Evolutionary conservation across 2,329 filamentous ascomycete species (phyloP).

Genomic region (Xylaria sp.): DNA sequence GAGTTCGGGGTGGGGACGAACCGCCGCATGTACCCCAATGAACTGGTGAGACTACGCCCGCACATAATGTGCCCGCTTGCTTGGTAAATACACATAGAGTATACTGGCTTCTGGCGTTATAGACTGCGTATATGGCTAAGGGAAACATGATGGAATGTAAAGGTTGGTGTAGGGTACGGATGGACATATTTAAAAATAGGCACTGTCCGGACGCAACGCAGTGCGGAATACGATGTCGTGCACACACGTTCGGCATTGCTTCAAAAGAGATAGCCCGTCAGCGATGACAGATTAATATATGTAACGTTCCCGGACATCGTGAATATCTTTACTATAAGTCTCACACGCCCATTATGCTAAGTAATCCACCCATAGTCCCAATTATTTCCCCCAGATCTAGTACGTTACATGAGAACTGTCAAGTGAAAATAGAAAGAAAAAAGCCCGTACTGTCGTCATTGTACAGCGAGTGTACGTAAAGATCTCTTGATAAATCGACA

Average conservation of each 20-base stretch:
- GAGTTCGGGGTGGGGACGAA: slow-evolving; percentile 38
- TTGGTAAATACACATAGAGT: slow-evolving; percentile 10
- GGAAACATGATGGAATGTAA: neutral
- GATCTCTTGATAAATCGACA: neutral
- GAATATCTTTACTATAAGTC: slow-evolving; percentile 9
- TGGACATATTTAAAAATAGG: slow-evolving; percentile 35
- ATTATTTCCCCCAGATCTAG: slow-evolving; percentile 9
- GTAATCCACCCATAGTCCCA: neutral
- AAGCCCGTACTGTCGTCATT: neutral
- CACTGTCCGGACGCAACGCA: slow-evolving; percentile 23
- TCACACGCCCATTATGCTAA: slow-evolving; percentile 4
- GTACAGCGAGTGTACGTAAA: slow-evolving; percentile 1
- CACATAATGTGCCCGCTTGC: slow-evolving; percentile 25
- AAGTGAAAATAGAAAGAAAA: neutral
- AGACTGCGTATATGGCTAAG: slow-evolving; percentile 12
- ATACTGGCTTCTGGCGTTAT: slow-evolving; percentile 25
- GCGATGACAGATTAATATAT: slow-evolving; percentile 26
- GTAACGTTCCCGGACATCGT: slow-evolving; percentile 11
- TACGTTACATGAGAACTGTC: neutral
- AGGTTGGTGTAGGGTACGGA: slow-evolving; percentile 4
- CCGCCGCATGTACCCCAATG: slow-evolving; percentile 16
- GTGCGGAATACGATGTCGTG: slow-evolving; percentile 1
- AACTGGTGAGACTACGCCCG: neutral
- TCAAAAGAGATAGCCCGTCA: slow-evolving; percentile 2
- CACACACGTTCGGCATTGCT: slow-evolving; percentile 7